Percentiles rank a stretch among this genome's conserved stretches.
Evolutionary conservation across 257 asterid species (phyloP).

Genomic region (Petunia axillaris): DNA sequence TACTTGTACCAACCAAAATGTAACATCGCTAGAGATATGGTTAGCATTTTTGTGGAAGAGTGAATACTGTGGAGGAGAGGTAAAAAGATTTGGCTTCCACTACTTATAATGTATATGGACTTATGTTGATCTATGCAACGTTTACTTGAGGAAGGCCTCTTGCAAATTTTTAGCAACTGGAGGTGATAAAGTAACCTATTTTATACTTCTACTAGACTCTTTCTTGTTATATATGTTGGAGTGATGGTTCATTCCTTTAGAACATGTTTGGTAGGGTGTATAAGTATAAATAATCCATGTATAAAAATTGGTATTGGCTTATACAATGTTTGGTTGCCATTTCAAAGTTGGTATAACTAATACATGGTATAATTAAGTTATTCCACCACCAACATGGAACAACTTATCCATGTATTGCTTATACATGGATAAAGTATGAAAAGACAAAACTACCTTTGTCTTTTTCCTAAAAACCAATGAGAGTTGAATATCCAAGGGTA

Average conservation of each 20-base stretch:
- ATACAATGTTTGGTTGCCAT: no score
- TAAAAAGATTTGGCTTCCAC: background rate
- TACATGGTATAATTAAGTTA: no score
- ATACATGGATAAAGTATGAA: no score
- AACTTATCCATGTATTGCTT: no score
- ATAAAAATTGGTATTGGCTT: no score
- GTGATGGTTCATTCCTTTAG: background rate
- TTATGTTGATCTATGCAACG: slow-evolving; percentile 17
- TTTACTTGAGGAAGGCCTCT: slow-evolving; percentile 16
- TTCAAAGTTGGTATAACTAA: no score
- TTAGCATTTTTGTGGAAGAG: background rate
- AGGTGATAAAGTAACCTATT: background rate
- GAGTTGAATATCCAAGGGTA: no score
- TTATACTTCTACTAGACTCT: background rate
- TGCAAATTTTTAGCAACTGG: slow-evolving; percentile 4
- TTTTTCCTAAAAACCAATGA: no score
- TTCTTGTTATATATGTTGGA: background rate
- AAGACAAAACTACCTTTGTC: no score
- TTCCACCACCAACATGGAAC: no score
- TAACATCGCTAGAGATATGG: background rate
- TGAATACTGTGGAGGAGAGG: background rate
- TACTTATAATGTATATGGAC: slow-evolving; percentile 7
- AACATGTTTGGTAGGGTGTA: no score
- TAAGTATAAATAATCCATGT: no score
- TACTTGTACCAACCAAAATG: slow-evolving; percentile 24